These are phyloP conservation scores for Endocalyx cinctus DNA, from an alignment of 2,329 filamentous ascomycete genomes.

Conservation along the genomic window DNA sequence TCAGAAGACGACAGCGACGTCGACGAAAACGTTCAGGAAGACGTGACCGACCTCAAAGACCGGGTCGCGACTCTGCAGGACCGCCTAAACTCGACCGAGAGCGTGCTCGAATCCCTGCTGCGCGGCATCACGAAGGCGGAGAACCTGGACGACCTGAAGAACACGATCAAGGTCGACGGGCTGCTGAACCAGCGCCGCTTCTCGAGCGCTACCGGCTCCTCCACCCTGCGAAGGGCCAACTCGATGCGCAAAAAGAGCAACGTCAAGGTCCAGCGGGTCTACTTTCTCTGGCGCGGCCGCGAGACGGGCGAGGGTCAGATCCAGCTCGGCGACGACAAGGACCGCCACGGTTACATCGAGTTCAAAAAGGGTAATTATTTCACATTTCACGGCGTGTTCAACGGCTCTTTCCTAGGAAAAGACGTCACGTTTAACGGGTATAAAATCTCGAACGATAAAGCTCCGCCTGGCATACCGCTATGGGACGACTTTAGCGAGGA, in stretches of 20 bases:
- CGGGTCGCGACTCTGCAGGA: not conserved
- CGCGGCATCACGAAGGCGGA: not conserved
- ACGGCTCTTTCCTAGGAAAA: not conserved
- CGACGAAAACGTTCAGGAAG: not conserved
- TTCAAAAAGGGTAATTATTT: not conserved
- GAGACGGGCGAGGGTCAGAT: not conserved
- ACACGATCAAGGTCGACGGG: no score
- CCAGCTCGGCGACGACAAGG: not conserved
- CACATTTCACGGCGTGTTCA: not conserved
- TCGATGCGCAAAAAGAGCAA: no score
- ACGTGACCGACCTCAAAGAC: conserved; percentile 36
- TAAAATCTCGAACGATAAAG: not conserved
- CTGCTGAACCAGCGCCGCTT: no score
- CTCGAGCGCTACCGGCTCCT: no score
- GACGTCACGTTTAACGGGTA: not conserved
- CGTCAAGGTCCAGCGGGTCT: no score
- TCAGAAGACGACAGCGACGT: not conserved
- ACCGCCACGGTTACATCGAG: not conserved
- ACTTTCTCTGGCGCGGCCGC: not conserved
- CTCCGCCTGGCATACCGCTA: not conserved
- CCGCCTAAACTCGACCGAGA: not conserved
- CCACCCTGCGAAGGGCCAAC: not conserved
- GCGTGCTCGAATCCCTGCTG: no score
- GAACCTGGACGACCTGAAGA: not conserved
- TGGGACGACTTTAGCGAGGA: not conserved